Evolutionary conservation across 192 early-diverging fungal genomes (phyloP).

Genomic region (Rhizophagus sp.): DNA sequence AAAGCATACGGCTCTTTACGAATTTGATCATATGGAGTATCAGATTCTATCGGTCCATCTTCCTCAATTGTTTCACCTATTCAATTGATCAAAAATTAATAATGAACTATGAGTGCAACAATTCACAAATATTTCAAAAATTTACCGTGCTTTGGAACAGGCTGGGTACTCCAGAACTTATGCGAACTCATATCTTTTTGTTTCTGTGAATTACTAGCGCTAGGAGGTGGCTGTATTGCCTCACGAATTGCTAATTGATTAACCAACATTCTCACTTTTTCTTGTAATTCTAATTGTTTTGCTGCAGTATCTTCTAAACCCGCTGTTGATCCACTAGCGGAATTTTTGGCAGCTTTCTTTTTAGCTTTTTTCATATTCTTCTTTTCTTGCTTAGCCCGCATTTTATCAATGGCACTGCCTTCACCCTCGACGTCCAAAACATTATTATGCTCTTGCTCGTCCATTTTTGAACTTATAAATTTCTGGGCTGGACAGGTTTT

Average conservation of each 20-base stretch:
- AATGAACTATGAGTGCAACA: not conserved
- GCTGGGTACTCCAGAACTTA: slow-evolving; percentile 98
- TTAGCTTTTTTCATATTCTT: slow-evolving; percentile 23
- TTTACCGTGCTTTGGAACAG: slow-evolving; percentile 79
- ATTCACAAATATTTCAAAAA: not conserved
- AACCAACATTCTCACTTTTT: slow-evolving; percentile 21
- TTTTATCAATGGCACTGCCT: slow-evolving; percentile 10
- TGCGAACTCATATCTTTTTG: slow-evolving; percentile 41
- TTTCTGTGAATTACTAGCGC: not conserved
- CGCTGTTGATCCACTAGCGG: not conserved
- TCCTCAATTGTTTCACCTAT: slow-evolving; percentile 68
- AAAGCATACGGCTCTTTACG: slow-evolving; percentile 80
- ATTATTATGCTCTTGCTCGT: not conserved
- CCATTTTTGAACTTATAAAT: slow-evolving; percentile 2
- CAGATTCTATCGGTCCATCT: slow-evolving; percentile 82
- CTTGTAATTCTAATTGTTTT: slow-evolving; percentile 18
- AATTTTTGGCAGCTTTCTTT: slow-evolving; percentile 25
- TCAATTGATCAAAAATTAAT: not conserved
- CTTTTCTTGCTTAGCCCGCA: slow-evolving; percentile 24
- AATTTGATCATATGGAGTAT: slow-evolving; percentile 75
- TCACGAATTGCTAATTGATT: slow-evolving; percentile 26
- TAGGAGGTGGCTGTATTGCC: not conserved
- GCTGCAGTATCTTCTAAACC: not conserved
- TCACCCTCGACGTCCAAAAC: not conserved
- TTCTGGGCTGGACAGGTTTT: not conserved